Evolutionary conservation across 257 asterid genomes (phyloP).

Genomic region (Solanum paucissectum): DNA sequence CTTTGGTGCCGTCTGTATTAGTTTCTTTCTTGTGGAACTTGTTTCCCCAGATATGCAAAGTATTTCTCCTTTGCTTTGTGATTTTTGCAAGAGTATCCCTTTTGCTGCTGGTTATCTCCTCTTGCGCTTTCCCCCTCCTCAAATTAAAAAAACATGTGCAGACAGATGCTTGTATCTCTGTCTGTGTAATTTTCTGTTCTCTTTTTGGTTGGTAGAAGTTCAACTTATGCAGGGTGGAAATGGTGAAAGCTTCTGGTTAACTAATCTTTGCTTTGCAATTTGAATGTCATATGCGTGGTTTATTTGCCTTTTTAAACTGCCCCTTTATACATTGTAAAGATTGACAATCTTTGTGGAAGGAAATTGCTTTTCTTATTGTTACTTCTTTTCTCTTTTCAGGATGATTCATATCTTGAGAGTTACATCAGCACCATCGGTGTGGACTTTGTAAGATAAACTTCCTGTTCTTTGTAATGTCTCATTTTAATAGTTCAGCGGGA

Average conservation of each 20-base stretch:
- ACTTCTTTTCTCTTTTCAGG: slow-evolving; percentile 31
- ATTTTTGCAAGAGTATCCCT: background rate
- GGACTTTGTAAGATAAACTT: slow-evolving; percentile 68
- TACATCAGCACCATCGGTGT: slow-evolving; percentile 94
- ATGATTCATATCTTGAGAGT: slow-evolving; percentile 91
- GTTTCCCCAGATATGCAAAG: background rate
- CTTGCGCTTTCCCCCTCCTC: background rate
- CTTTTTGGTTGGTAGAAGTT: background rate
- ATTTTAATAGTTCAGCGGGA: background rate
- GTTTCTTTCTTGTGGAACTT: background rate
- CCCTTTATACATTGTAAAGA: background rate
- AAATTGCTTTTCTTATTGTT: slow-evolving; percentile 3
- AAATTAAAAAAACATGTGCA: background rate
- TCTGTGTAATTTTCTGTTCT: too few species aligned
- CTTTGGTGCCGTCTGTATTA: background rate
- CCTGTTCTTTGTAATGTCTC: background rate
- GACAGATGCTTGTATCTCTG: background rate
- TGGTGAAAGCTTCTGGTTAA: background rate
- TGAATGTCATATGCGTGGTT: background rate
- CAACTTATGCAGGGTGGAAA: background rate
- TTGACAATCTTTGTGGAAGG: background rate
- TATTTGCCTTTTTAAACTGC: background rate
- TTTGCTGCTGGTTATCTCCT: background rate
- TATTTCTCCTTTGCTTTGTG: background rate
- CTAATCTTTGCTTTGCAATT: background rate